Percentiles rank a stretch among this genome's conserved stretches.
Conservation (phyloP, 805 yeast species). For the Priceomyces fermenticarens region DNA sequence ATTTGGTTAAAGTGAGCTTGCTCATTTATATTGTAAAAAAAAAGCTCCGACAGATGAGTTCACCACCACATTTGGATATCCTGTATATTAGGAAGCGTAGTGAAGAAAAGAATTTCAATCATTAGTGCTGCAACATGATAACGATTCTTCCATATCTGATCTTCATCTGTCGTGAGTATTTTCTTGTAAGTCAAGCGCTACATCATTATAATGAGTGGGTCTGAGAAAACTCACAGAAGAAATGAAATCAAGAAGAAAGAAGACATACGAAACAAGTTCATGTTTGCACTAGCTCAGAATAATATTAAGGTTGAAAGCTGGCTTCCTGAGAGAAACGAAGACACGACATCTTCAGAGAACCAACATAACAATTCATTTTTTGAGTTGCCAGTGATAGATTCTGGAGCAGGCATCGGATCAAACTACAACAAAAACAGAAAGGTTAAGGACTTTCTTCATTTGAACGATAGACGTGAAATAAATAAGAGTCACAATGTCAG, state of each 20-base stretch:
- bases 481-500: conserved; percentile 3
- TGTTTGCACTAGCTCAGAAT: conserved; percentile 37
- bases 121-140: no score
- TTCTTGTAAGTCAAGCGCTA: no score
- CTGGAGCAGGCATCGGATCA: conserved; percentile 27
- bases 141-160: no score
- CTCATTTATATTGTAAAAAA: no score
- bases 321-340: conserved; percentile 19
- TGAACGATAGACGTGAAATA: background rate
- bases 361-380: conserved; percentile 18
- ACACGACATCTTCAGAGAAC: conserved; percentile 4
- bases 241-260: conserved; percentile 46
- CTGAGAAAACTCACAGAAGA: conserved; percentile 21
- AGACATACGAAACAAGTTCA: conserved; percentile 45
- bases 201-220: no score
- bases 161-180: no score
- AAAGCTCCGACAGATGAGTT: no score
- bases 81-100: no score
- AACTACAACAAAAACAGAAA: conserved; percentile 8
- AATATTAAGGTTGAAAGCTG: conserved; percentile 37
- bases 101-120: no score
- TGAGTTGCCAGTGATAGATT: conserved; percentile 33
- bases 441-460: conserved; percentile 25
- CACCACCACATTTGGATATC: no score
- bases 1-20: no score